Evolutionary conservation across 768 basidiomycete genomes (phyloP), one percentile per base, ranked within the genome.

Genomic region (Pleurotus ostreatus): DNA sequence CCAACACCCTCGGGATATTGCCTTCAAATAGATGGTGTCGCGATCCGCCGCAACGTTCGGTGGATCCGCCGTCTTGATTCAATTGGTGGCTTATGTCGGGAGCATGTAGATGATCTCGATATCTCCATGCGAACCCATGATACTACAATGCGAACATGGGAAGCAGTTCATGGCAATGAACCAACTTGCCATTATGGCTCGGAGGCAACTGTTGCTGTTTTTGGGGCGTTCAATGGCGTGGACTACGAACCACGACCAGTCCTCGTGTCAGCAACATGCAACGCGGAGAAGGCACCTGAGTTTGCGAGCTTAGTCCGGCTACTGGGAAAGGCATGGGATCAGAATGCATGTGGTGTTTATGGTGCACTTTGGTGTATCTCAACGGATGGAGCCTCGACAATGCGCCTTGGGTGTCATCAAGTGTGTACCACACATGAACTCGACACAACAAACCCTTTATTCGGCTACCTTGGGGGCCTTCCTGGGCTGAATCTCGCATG

Each of bases 401-500:
- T 55, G 5, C 46, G 59, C 15, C 37, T 49, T 11, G 61, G 55
- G 2, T 20, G 23, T 2, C 59, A 62, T 26, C 5, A 43, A 6
- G 15, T 59, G 2, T 55, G 61, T 12, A 47, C 62, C 15, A 8
- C 11, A 4, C 13, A 16, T 6, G 25, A n/a, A 2, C 26, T 60
- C 4, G 16, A 30, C 8, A 4, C 39, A 11, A 44, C 58, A 3
- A 23, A 30, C 16, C 23, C 47, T 18, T 20, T 64, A 11, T 65
- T 18, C 20, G 16, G 16, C 1, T 30, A 39, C 2, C 63, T 64
- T 4, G n/a, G 26, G 0, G 40, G 39, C 2, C 41, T 55, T 5
- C 11, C 16, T 2, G 63, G 63, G 5, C 55, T 65, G 25, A 63
- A 65, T 45, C 60, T 62, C 2, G 22, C 46, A 8, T 55, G 51